Percentiles rank a stretch among this genome's conserved stretches.
Evolutionary conservation across 768 basidiomycete genomes (phyloP).

Genomic region (Serendipita sp.): DNA sequence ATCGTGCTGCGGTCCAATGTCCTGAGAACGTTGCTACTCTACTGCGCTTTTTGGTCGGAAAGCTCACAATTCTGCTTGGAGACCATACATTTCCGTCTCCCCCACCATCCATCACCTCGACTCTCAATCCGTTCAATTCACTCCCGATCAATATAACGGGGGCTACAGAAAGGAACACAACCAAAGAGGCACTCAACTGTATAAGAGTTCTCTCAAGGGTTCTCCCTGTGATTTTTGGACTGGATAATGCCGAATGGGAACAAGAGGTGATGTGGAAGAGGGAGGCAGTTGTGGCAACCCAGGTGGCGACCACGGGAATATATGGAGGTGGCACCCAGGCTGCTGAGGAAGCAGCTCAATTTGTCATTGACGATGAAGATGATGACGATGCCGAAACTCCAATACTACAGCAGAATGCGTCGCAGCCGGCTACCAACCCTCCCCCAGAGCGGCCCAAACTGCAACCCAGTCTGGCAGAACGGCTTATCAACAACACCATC

Average conservation of each 20-base stretch:
- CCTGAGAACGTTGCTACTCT: slow-evolving; percentile 80
- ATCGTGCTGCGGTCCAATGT: slow-evolving; percentile 60
- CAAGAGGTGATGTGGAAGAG: slow-evolving; percentile 69
- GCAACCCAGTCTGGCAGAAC: slow-evolving; percentile 60
- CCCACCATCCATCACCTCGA: slow-evolving; percentile 32
- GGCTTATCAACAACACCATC: slow-evolving; percentile 58
- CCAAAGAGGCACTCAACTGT: slow-evolving; percentile 82
- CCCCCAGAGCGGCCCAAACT: slow-evolving; percentile 10
- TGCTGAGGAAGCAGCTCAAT: slow-evolving; percentile 29
- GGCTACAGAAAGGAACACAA: slow-evolving; percentile 33
- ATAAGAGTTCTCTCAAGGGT: slow-evolving; percentile 79
- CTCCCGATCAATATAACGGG: slow-evolving; percentile 24
- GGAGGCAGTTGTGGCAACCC: slow-evolving; percentile 29
- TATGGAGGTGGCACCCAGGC: slow-evolving; percentile 16
- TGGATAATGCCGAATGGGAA: slow-evolving; percentile 62
- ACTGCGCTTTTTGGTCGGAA: slow-evolving; percentile 47
- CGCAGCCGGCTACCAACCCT: slow-evolving; percentile 9
- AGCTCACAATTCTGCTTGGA: slow-evolving; percentile 56
- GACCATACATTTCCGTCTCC: slow-evolving; percentile 65
- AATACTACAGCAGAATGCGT: slow-evolving; percentile 9
- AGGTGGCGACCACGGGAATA: slow-evolving; percentile 6
- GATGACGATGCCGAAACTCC: slow-evolving; percentile 25
- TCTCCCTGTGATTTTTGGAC: slow-evolving; percentile 76
- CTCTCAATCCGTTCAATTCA: slow-evolving; percentile 39
- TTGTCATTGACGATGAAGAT: slow-evolving; percentile 81